Percentiles rank a stretch among this genome's conserved stretches.
These are phyloP conservation scores for Limnanthes douglasii DNA, from an alignment of 345 rosid species.

Conservation along the genomic window DNA sequence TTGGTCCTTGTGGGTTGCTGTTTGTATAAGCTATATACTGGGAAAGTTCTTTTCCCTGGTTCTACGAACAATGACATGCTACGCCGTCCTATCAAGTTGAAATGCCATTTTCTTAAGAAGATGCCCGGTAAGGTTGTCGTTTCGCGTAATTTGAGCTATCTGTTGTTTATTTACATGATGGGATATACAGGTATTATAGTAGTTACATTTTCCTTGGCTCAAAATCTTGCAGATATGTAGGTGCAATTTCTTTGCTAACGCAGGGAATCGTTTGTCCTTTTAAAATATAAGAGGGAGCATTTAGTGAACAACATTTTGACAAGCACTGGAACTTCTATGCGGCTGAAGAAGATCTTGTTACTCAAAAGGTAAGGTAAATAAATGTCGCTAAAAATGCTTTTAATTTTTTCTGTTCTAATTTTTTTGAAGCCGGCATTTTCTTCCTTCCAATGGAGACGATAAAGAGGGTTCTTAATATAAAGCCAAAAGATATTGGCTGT, in stretches of 20 bases:
- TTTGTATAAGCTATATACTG: constrained; percentile 70
- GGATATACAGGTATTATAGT: too few species aligned
- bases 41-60: constrained; percentile 87
- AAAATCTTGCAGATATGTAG: too few species aligned
- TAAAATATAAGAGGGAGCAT: constrained; percentile 68
- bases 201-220: too few species aligned
- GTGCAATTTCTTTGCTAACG: too few species aligned
- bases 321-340: constrained; percentile 61
- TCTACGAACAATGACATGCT: constrained; percentile 80
- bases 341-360: constrained; percentile 62
- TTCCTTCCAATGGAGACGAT: constrained; percentile 59
- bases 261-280: too few species aligned
- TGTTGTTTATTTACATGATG: too few species aligned
- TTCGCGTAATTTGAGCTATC: too few species aligned
- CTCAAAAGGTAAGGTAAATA: constrained; percentile 51
- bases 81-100: constrained; percentile 82
- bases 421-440: constrained; percentile 2
- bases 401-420: not conserved
- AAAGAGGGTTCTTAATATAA: constrained; percentile 50
- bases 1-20: constrained; percentile 96
- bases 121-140: constrained; percentile 66
- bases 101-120: constrained; percentile 83
- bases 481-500: constrained; percentile 70
- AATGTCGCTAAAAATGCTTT: too few species aligned
- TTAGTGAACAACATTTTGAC: constrained; percentile 70